A percentile compares a stretch with the other conserved stretches of the same genome.
phyloP scores from a whole-genome alignment of 768 basidiomycete genomes.

The Pleurotus tuoliensis region DNA sequence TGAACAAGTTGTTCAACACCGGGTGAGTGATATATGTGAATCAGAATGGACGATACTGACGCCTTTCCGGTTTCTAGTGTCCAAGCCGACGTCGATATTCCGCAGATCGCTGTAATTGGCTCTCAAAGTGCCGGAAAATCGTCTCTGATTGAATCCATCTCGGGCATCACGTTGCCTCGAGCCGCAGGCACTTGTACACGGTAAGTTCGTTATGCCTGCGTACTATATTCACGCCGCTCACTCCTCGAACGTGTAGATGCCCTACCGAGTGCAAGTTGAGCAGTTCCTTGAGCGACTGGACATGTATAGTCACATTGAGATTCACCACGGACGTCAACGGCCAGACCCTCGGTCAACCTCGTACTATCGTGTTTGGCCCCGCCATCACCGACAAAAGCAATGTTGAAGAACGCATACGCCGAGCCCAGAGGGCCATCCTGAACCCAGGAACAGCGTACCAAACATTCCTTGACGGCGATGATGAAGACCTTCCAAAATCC shows the following conservation, averaged over 20 bases:
- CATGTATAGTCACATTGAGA: slow-evolving; percentile 46
- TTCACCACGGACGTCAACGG: slow-evolving; percentile 37
- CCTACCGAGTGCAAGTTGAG: slow-evolving; percentile 56
- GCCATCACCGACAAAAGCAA: slow-evolving; percentile 44
- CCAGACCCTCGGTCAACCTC: slow-evolving; percentile 33
- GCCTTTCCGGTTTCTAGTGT: slow-evolving; percentile 39
- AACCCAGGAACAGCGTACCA: slow-evolving; percentile 39
- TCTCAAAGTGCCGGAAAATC: slow-evolving; percentile 75
- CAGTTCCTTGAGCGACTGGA: slow-evolving; percentile 37
- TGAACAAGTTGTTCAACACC: slow-evolving; percentile 57
- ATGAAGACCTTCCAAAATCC: slow-evolving; percentile 22
- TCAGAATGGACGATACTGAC: not conserved
- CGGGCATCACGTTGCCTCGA: slow-evolving; percentile 65
- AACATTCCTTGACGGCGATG: slow-evolving; percentile 35
- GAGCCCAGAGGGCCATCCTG: slow-evolving; percentile 63
- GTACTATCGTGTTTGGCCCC: slow-evolving; percentile 39
- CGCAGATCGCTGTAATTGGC: slow-evolving; percentile 71
- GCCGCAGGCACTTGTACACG: slow-evolving; percentile 76
- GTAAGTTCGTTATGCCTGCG: slow-evolving; percentile 23
- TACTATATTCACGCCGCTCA: not conserved
- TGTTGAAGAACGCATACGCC: slow-evolving; percentile 64
- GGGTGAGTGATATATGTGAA: slow-evolving; percentile 36
- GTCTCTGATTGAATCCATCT: slow-evolving; percentile 74
- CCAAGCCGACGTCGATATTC: slow-evolving; percentile 66
- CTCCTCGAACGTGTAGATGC: slow-evolving; percentile 32